These are phyloP conservation scores for Xanthoconium separans DNA, from an alignment of 1,284 basidiomycete genomes.

Conservation along the genomic window DNA sequence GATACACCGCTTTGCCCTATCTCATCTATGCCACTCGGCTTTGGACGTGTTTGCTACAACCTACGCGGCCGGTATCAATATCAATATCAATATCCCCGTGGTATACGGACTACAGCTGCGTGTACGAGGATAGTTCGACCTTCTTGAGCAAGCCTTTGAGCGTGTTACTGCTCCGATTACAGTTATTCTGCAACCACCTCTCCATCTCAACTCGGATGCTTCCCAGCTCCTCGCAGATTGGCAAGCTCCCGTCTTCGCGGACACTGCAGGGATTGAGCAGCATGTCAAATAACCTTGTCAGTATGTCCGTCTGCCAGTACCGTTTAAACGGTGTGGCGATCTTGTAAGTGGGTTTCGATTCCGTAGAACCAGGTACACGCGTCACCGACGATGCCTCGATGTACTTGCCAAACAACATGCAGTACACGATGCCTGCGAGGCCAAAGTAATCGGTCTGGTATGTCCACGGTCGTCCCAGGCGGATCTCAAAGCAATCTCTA, in stretches of 20 bases:
- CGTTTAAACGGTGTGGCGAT: slow-evolving; percentile 82
- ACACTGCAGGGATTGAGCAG: slow-evolving; percentile 78
- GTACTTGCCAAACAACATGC: slow-evolving; percentile 95
- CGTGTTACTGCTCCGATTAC: slow-evolving; percentile 84
- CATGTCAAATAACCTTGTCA: slow-evolving; percentile 83
- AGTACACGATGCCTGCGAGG: slow-evolving; percentile 89
- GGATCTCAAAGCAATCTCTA: slow-evolving; percentile 89
- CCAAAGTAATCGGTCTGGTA: slow-evolving; percentile 97
- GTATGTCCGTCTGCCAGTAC: slow-evolving; percentile 93
- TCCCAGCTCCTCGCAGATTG: slow-evolving; percentile 69
- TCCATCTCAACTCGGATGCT: slow-evolving; percentile 81
- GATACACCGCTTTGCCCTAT: slow-evolving; percentile 3
- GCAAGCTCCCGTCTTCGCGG: slow-evolving; percentile 56
- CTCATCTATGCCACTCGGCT: slow-evolving; percentile 20
- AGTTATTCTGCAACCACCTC: slow-evolving; percentile 77
- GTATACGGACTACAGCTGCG: slow-evolving; percentile 14
- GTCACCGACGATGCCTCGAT: slow-evolving; percentile 70
- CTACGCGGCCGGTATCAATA: too few species aligned
- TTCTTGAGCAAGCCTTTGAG: slow-evolving; percentile 84
- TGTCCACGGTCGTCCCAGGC: slow-evolving; percentile 83
- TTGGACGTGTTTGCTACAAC: slow-evolving; percentile 21
- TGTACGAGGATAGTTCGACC: slow-evolving; percentile 57
- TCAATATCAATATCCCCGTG: not conserved
- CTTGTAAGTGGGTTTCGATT: slow-evolving; percentile 49
- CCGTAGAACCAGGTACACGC: slow-evolving; percentile 33